A percentile compares a stretch with the other conserved stretches of the same genome.
phyloP scores from a whole-genome alignment of 345 rosid species.

The Brassica napus region Da-Ae NC_063442.1:27734001-27734500 shows the following conservation, averaged over 20 bases:
- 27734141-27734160: slow-evolving; percentile 86
- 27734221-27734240: slow-evolving; percentile 43
- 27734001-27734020: slow-evolving; percentile 94
- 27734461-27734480: slow-evolving; percentile 74
- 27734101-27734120: slow-evolving; percentile 84
- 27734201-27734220: slow-evolving; percentile 36
- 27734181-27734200: slow-evolving; percentile 59
- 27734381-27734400: slow-evolving; percentile 78
- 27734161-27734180: slow-evolving; percentile 54
- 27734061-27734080: slow-evolving; percentile 86
- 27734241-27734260: slow-evolving; percentile 64
- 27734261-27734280: slow-evolving; percentile 76
- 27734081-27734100: slow-evolving; percentile 66
- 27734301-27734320: slow-evolving; percentile 67
- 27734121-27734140: slow-evolving; percentile 87
- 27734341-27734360: slow-evolving; percentile 68
- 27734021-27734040: slow-evolving; percentile 81
- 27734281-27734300: slow-evolving; percentile 52
- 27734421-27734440: slow-evolving; percentile 84
- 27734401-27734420: slow-evolving; percentile 94
- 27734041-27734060: slow-evolving; percentile 89
- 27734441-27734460: slow-evolving; percentile 63
- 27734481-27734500: slow-evolving; percentile 85
- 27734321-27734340: slow-evolving; percentile 66
- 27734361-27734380: slow-evolving; percentile 88